phyloP scores from a whole-genome alignment of 257 asterid genomes.

The Solanum pinnatisectum region DNA sequence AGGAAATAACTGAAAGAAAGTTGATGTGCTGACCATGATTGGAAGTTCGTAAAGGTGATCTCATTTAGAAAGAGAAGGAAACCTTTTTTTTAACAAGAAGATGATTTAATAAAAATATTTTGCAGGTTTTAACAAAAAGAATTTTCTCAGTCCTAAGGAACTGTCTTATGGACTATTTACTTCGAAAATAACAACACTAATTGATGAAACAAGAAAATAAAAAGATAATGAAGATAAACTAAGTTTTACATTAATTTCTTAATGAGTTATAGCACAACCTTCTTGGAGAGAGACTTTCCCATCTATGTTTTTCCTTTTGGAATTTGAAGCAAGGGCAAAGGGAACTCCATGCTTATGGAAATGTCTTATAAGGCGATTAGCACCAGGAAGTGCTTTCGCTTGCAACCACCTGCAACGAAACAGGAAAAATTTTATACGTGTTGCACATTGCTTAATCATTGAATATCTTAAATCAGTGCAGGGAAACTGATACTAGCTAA shows the following conservation, averaged over 20 bases:
- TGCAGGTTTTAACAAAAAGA: not conserved
- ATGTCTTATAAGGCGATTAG: constrained; percentile 67
- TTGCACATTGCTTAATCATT: not conserved
- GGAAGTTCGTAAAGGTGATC: not conserved
- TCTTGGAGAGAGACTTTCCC: constrained; percentile 53
- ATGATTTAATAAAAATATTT: not conserved
- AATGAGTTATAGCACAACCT: constrained; percentile 25
- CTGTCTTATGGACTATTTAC: not conserved
- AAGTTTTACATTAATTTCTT: not conserved
- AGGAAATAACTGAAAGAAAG: not conserved
- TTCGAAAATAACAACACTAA: not conserved
- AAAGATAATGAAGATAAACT: not conserved
- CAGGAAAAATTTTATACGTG: not conserved
- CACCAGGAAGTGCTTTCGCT: constrained; percentile 86
- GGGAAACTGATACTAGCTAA: not conserved
- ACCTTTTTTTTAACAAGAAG: not conserved
- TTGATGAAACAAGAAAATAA: not conserved
- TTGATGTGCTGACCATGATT: not conserved
- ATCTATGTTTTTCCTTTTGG: constrained; percentile 45
- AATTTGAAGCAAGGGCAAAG: constrained; percentile 77
- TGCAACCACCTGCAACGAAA: constrained; percentile 47
- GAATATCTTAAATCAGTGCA: not conserved
- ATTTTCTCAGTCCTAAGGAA: not conserved
- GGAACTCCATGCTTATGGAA: constrained; percentile 61
- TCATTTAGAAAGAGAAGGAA: not conserved